phyloP scores from a whole-genome alignment of 1,284 basidiomycete genomes.

The Peniophora sp. region DNA sequence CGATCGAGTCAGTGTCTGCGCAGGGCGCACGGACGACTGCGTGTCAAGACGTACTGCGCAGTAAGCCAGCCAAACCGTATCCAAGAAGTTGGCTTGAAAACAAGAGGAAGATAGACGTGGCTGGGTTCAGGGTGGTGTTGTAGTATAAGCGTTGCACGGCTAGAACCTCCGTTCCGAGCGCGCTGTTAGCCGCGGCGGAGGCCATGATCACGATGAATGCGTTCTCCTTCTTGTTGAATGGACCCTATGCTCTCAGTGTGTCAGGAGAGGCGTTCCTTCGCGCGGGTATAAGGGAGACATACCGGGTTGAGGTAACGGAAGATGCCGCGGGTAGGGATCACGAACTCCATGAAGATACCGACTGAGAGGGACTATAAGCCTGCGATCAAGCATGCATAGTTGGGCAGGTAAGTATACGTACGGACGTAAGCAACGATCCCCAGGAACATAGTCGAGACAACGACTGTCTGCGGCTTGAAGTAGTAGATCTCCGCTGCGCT shows the following conservation, averaged over 20 bases:
- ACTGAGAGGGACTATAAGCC: neutral
- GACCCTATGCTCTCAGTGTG: slow-evolving; percentile 11
- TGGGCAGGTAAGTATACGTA: too few species aligned
- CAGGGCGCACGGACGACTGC: too few species aligned
- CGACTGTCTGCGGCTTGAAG: slow-evolving; percentile 18
- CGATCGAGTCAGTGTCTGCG: neutral
- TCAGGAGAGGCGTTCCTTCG: neutral
- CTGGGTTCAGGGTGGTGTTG: slow-evolving; percentile 23
- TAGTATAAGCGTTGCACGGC: slow-evolving; percentile 33
- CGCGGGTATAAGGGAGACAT: neutral
- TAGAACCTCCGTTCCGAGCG: slow-evolving; percentile 17
- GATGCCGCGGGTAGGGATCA: slow-evolving; percentile 18
- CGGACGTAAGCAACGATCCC: slow-evolving; percentile 17
- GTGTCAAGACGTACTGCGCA: slow-evolving; percentile 16
- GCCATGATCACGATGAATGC: slow-evolving; percentile 20
- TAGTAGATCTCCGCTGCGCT: slow-evolving; percentile 15
- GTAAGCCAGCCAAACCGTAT: slow-evolving; percentile 36
- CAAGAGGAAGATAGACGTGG: slow-evolving; percentile 31
- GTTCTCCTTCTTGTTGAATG: slow-evolving; percentile 31
- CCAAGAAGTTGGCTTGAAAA: slow-evolving; percentile 43
- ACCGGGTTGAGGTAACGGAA: slow-evolving; percentile 24
- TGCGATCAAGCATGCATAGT: too few species aligned
- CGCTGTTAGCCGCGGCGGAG: slow-evolving; percentile 14
- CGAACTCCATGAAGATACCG: slow-evolving; percentile 16
- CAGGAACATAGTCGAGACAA: slow-evolving; percentile 17